Evolutionary conservation across 805 yeast species (phyloP).

Genomic region (Candida tallmaniae): DNA sequence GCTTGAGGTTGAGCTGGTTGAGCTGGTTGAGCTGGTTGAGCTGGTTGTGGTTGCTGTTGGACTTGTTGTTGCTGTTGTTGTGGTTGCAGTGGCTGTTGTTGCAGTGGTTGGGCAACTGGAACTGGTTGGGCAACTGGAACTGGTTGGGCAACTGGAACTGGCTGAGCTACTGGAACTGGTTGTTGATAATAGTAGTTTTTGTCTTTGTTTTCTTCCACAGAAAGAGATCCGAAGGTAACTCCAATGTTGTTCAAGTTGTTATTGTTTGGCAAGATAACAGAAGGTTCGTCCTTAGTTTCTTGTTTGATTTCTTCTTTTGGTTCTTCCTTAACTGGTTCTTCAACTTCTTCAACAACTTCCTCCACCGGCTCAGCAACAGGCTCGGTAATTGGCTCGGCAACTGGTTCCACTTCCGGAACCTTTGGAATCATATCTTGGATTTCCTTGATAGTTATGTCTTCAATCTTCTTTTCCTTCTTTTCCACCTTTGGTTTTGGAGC

Average conservation of each 20-base stretch:
- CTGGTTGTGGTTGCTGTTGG: constrained; percentile 10
- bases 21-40: constrained; percentile 17
- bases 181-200: constrained; percentile 6
- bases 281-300: constrained; percentile 20
- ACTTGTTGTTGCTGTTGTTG: constrained; percentile 6
- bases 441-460: constrained; percentile 12
- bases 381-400: constrained; percentile 15
- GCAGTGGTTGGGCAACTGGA: too few species aligned
- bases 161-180: constrained; percentile 7
- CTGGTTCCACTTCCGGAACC: constrained; percentile 13
- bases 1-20: constrained; percentile 11
- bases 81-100: constrained; percentile 9
- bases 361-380: constrained; percentile 20
- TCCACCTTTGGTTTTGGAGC: constrained; percentile 18
- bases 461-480: constrained; percentile 14
- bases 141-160: constrained; percentile 17
- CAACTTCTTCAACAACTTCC: constrained; percentile 11
- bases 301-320: constrained; percentile 29
- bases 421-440: constrained; percentile 14
- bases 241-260: constrained; percentile 45
- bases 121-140: constrained; percentile 7
- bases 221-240: constrained; percentile 60
- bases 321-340: constrained; percentile 9
- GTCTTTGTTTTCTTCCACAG: constrained; percentile 39
- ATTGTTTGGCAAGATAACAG: constrained; percentile 51